Conservation (phyloP, 1,139 yeast genomes). For the Diutina mesorugosa region DNA sequence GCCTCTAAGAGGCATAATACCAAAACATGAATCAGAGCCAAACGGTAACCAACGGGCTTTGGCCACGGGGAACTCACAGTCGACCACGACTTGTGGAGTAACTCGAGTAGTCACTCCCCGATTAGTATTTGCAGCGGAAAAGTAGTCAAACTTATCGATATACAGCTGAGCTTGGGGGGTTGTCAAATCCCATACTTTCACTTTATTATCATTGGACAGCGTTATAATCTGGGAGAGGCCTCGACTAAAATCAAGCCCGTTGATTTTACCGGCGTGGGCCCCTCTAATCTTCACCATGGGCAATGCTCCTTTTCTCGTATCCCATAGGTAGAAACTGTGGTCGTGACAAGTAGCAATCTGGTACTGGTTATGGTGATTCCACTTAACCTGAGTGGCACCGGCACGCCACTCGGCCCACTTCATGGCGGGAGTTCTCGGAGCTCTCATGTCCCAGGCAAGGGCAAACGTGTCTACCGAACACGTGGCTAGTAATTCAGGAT, state of each 20-base stretch:
- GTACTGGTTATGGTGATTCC: constrained; percentile 71
- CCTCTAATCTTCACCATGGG: constrained; percentile 51
- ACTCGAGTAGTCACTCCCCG: not conserved
- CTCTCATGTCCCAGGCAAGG: constrained; percentile 82
- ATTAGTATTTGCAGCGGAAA: not conserved
- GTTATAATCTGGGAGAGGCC: constrained; percentile 52
- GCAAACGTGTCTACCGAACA: constrained; percentile 86
- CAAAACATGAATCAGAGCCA: constrained; percentile 66
- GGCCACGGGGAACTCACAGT: constrained; percentile 75
- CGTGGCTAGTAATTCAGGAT: constrained; percentile 86
- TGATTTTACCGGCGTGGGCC: constrained; percentile 76
- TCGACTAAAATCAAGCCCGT: constrained; percentile 75
- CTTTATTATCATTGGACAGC: constrained; percentile 75
- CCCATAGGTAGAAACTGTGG: constrained; percentile 75
- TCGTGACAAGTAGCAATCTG: constrained; percentile 83
- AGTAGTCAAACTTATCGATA: not conserved
- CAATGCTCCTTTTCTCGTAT: constrained; percentile 63
- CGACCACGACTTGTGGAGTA: constrained; percentile 44
- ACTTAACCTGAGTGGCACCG: constrained; percentile 88
- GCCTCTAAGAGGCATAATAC: constrained; percentile 83
- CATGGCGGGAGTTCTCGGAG: constrained; percentile 56
- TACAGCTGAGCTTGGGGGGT: constrained; percentile 8
- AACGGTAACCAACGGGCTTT: constrained; percentile 83
- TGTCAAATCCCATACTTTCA: constrained; percentile 73
- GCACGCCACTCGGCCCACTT: constrained; percentile 91